Conservation (phyloP, 306 rosid genomes). For the Vachellia pachyceras region DNA sequence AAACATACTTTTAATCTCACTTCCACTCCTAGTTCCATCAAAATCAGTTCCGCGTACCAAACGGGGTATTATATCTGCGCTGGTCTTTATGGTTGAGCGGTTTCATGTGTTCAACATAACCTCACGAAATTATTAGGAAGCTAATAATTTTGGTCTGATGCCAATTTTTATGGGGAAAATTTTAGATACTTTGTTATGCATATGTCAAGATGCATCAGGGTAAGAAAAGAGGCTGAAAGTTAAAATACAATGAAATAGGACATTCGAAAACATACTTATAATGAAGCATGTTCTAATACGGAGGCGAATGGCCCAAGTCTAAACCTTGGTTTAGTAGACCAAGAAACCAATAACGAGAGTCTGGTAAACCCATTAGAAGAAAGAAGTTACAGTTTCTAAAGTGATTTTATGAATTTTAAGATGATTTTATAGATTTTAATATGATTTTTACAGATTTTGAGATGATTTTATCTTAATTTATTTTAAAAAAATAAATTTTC, state of each 20-base stretch:
- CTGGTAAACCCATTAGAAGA: no score
- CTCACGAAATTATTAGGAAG: background rate
- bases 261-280: background rate
- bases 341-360: background rate
- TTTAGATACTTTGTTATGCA: background rate
- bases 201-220: background rate
- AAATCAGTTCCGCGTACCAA: no score
- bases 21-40: no score
- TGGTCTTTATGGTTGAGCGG: background rate
- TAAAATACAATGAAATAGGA: background rate
- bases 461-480: no score
- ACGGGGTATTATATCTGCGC: no score
- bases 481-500: no score
- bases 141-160: background rate
- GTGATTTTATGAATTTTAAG: no score
- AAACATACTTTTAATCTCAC: no score
- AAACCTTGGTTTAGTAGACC: conserved; percentile 1
- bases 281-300: background rate
- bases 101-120: background rate
- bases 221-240: background rate
- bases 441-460: no score
- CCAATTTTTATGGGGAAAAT: background rate
- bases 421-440: no score
- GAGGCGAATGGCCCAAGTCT: background rate
- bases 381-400: no score